A percentile compares a stretch with the other conserved stretches of the same genome.
Evolutionary conservation across 2,329 filamentous ascomycete genomes (phyloP).

Genomic region (Reticulascus tulasneorum): DNA sequence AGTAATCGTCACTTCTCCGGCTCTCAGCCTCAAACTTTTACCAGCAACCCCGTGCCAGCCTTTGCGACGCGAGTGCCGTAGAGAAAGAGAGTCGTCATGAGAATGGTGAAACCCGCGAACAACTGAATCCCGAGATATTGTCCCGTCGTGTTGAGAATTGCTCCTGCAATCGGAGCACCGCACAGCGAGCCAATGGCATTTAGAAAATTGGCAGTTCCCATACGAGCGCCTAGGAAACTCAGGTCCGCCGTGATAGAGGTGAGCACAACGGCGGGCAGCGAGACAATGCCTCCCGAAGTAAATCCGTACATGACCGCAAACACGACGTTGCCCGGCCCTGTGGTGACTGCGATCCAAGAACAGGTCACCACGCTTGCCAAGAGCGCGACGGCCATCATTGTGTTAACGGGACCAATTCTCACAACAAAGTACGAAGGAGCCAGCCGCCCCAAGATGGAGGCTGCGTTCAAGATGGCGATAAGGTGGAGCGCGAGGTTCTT

Average conservation of each 20-base stretch:
- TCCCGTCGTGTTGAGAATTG: slow-evolving; percentile 22
- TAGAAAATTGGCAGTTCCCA: slow-evolving; percentile 38
- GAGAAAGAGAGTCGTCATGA: slow-evolving; percentile 7
- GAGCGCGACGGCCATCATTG: slow-evolving; percentile 29
- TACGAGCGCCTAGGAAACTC: slow-evolving; percentile 34
- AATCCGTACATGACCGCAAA: slow-evolving; percentile 44
- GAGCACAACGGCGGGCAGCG: slow-evolving; percentile 37
- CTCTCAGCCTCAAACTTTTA: too few relatives aligned
- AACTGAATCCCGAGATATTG: slow-evolving; percentile 25
- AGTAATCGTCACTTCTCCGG: too few relatives aligned
- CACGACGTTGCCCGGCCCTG: slow-evolving; percentile 30
- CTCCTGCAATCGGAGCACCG: slow-evolving; percentile 35
- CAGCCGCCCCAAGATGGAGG: slow-evolving; percentile 44
- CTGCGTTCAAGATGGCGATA: slow-evolving; percentile 47
- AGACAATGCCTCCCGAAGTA: slow-evolving; percentile 39
- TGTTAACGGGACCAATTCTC: slow-evolving; percentile 35
- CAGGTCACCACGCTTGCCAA: slow-evolving; percentile 30
- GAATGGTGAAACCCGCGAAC: slow-evolving; percentile 21
- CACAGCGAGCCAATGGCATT: slow-evolving; percentile 31
- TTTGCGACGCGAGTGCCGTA: too few relatives aligned
- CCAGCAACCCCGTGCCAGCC: too few relatives aligned
- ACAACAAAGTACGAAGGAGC: slow-evolving; percentile 41
- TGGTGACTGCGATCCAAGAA: slow-evolving; percentile 35
- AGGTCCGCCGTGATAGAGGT: slow-evolving; percentile 37
- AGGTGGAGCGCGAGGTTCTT: slow-evolving; percentile 37